Conservation (phyloP, 1,139 yeast genomes). For the Candida frijolesensis region DNA sequence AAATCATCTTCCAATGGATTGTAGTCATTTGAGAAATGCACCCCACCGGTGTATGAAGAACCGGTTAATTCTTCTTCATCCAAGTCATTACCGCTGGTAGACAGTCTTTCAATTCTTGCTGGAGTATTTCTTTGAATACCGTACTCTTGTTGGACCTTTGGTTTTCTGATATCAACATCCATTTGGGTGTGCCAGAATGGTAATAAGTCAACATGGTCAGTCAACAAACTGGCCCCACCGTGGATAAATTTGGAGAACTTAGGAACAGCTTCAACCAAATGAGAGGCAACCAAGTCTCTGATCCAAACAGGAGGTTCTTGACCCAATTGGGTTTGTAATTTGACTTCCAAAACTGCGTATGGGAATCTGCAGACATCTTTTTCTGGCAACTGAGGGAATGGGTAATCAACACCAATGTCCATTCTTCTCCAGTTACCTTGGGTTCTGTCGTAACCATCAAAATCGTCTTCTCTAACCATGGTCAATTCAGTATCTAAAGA, state of each 20-base stretch:
- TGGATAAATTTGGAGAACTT: conserved; percentile 96
- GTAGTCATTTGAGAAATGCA: conserved; percentile 49
- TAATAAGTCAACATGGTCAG: conserved; percentile 77
- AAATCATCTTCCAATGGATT: conserved; percentile 53
- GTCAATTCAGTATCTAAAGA: conserved; percentile 94
- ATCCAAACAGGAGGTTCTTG: conserved; percentile 99
- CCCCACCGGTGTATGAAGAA: conserved; percentile 38
- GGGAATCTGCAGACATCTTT: conserved; percentile 91
- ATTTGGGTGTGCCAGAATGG: conserved; percentile 99
- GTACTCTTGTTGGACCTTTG: conserved; percentile 64
- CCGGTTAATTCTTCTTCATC: conserved; percentile 50
- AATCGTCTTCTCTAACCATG: conserved; percentile 96
- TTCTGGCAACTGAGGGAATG: conserved; percentile 82
- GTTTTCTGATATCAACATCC: conserved; percentile 93
- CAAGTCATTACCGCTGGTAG: conserved; percentile 49
- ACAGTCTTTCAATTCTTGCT: conserved; percentile 28
- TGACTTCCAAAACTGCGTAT: conserved; percentile 95
- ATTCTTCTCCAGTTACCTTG: conserved; percentile 95
- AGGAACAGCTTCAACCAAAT: conserved; percentile 96
- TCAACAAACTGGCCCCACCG: conserved; percentile 86
- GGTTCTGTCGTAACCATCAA: conserved; percentile 90
- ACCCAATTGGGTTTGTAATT: conserved; percentile 94
- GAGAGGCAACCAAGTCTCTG: conserved; percentile 85
- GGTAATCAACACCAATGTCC: conserved; percentile 98
- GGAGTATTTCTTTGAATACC: conserved; percentile 49